phyloP scores from a whole-genome alignment of 2,329 filamentous ascomycete species.

The Seiridium cupressi region DNA sequence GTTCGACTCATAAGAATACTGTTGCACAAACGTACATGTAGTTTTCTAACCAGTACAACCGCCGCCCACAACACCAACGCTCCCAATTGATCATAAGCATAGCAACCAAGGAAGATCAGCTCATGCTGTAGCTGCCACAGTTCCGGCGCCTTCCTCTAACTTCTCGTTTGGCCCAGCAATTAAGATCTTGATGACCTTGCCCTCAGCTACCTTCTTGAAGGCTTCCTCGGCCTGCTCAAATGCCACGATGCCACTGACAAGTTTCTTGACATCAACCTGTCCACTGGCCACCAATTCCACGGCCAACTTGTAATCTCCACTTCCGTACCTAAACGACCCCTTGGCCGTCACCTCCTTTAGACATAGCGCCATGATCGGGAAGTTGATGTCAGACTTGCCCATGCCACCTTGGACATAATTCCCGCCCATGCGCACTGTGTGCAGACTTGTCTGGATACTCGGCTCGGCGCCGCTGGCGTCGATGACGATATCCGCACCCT shows the following conservation, averaged over 20 bases:
- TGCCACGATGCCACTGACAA: constrained; percentile 74
- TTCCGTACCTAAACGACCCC: constrained; percentile 86
- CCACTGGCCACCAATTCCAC: constrained; percentile 73
- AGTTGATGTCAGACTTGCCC: constrained; percentile 83
- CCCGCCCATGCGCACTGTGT: constrained; percentile 69
- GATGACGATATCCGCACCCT: constrained; percentile 74
- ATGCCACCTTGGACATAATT: constrained; percentile 86
- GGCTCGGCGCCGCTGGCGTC: constrained; percentile 79
- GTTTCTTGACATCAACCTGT: constrained; percentile 75
- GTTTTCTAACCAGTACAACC: not conserved
- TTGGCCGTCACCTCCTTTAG: constrained; percentile 84
- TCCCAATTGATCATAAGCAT: not conserved
- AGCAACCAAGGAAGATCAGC: not conserved
- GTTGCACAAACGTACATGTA: no score
- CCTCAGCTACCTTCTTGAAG: constrained; percentile 81
- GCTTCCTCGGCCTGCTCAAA: constrained; percentile 84
- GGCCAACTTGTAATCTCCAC: constrained; percentile 83
- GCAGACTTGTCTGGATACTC: constrained; percentile 72
- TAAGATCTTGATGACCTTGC: constrained; percentile 71
- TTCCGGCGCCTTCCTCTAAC: constrained; percentile 16
- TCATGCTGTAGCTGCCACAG: not conserved
- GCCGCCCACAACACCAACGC: not conserved
- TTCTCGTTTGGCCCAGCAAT: constrained; percentile 67
- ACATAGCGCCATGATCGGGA: constrained; percentile 89
- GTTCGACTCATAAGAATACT: no score